Evolutionary conservation across 345 rosid genomes (phyloP), one percentile per base, ranked within the genome.

Genomic region (Conringia planisiliqua): DNA sequence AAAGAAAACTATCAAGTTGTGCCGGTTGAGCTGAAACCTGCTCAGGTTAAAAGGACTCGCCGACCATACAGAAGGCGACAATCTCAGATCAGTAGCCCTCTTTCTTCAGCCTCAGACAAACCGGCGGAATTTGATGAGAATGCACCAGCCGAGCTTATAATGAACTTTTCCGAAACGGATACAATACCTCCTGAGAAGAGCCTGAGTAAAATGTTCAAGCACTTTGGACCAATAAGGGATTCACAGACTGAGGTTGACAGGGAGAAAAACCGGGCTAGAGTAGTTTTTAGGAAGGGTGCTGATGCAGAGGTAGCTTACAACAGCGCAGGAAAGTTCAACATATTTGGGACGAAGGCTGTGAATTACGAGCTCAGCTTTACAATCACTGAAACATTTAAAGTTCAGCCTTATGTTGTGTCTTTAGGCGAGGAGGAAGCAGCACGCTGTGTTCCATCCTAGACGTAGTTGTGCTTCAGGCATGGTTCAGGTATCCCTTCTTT

Each of bases 241-340:
- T 80, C 83, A 5, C 87, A 90, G 74, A 93, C 98, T 11, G 89
- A 88, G 67, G 82, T 91, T 27, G 97, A 91, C 78, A 81, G 54
- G 52, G 87, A 88, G 69, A 79, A 87, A 9, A 83, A 84, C 77
- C 90, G 94, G 10, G 98, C 97, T n/a, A 89, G 96, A 83, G 92
- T 89, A 79, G 96, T 93, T 57, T 93, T 83, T 62, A 91, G 76
- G 88, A 88, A 74, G 65, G 78, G 86, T 60, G 75, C 82, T 16
- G 97, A 93, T 81, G 98, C 97, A 1, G 85, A 91, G 82, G 83
- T 86, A 76, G 97, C 98, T 62, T 84, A 81, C 73, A 83, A 84
- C 32, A 93, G 98, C 72, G 93, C 92, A 24, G 81, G 86, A 29
- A 90, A 82, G 81, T 88, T 88, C 85, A 89, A 75, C 78, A 86